These are phyloP conservation scores for Turritis glabra DNA, from an alignment of 345 rosid genomes.

Conservation along the genomic window DNA sequence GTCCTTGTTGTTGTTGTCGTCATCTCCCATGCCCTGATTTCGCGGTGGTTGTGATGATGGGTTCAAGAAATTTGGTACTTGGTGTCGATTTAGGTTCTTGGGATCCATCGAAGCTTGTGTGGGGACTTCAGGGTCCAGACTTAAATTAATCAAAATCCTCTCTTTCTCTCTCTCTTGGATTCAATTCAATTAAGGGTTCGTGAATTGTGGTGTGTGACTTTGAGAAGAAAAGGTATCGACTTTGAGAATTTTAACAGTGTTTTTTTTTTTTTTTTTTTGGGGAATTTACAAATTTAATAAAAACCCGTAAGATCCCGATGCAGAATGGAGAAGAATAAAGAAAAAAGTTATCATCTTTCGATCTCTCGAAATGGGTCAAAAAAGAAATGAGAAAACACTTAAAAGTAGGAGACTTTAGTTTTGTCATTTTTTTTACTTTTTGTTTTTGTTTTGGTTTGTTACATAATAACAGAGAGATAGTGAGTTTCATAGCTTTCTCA, in stretches of 20 bases:
- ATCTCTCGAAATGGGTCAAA: slow-evolving; percentile 34
- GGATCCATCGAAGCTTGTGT: slow-evolving; percentile 45
- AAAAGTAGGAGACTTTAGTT: slow-evolving; percentile 34
- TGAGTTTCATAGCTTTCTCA: slow-evolving; percentile 16
- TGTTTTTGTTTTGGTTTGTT: background rate
- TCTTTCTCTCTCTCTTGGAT: slow-evolving; percentile 3
- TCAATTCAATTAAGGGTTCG: slow-evolving; percentile 29
- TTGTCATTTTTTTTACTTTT: slow-evolving; percentile 15
- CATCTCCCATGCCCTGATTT: slow-evolving; percentile 35
- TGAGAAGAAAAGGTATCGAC: slow-evolving; percentile 54
- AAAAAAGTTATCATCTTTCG: slow-evolving; percentile 29
- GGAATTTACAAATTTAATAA: slow-evolving; percentile 19
- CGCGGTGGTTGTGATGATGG: slow-evolving; percentile 46
- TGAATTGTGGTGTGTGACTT: slow-evolving; percentile 39
- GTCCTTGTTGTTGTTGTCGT: slow-evolving; percentile 26
- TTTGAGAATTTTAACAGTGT: slow-evolving; percentile 57
- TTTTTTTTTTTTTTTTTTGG: background rate
- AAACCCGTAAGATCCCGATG: slow-evolving; percentile 43
- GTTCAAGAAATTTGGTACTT: slow-evolving; percentile 66
- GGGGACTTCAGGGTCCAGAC: slow-evolving; percentile 48
- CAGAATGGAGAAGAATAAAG: slow-evolving; percentile 34
- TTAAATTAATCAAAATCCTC: slow-evolving; percentile 12
- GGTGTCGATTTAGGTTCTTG: slow-evolving; percentile 43
- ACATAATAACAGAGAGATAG: slow-evolving; percentile 17
- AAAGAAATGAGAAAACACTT: slow-evolving; percentile 35